A percentile compares a stretch with the other conserved stretches of the same genome.
Conservation (phyloP, 352 stramenopile species). For the Globisporangium acanthophoron region DNA sequence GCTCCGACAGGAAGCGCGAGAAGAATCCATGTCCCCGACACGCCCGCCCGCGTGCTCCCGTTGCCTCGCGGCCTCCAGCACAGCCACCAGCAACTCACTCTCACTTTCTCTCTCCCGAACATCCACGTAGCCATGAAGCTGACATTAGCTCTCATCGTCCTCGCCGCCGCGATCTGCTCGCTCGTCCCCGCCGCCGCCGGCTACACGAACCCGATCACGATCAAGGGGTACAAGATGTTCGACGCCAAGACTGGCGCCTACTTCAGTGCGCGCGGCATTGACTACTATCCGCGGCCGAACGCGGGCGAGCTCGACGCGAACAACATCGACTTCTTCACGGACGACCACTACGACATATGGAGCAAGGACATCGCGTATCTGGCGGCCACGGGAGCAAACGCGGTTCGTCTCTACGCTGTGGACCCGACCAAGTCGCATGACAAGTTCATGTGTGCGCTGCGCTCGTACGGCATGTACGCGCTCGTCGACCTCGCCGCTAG, state of each 20-base stretch:
- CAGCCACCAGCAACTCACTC: not conserved
- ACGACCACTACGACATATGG: conserved; percentile 71
- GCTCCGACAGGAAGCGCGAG: no score
- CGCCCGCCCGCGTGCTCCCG: not conserved
- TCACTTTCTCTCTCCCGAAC: not conserved
- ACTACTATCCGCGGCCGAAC: conserved; percentile 88
- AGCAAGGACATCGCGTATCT: conserved; percentile 56
- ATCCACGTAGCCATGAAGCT: not conserved
- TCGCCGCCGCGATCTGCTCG: not conserved
- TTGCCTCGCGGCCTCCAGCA: not conserved
- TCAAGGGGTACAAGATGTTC: conserved; percentile 75
- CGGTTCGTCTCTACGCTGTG: conserved; percentile 78
- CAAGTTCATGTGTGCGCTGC: conserved; percentile 85
- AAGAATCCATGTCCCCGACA: no score
- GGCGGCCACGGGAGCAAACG: conserved; percentile 59
- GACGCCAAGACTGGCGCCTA: conserved; percentile 64
- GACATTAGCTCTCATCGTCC: not conserved
- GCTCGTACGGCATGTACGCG: conserved; percentile 67
- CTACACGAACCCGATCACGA: conserved; percentile 47
- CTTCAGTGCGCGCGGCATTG: conserved; percentile 72
- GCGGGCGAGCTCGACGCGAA: conserved; percentile 55
- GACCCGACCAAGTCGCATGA: conserved; percentile 79
- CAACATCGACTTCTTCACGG: conserved; percentile 83
- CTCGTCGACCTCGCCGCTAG: conserved; percentile 53
- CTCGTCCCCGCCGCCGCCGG: not conserved